A percentile compares a stretch with the other conserved stretches of the same genome.
Conservation (phyloP, 495 filamentous ascomycete species). For the Talaromyces trachyspermus region DNA sequence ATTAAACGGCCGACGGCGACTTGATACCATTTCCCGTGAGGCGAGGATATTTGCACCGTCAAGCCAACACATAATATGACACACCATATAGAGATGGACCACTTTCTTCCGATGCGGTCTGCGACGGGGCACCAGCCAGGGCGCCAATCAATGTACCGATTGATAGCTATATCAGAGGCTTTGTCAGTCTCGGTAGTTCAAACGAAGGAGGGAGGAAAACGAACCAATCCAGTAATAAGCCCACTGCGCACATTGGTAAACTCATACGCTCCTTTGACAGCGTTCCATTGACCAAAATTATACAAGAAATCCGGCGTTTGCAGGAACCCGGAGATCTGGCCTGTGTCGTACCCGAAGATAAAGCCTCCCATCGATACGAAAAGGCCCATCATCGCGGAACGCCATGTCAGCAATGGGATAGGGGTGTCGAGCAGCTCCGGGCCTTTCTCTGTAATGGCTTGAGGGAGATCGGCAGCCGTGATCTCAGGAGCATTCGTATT, state of each 20-base stretch:
- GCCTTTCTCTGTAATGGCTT: slow-evolving; percentile 5
- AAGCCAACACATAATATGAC: slow-evolving; percentile 57
- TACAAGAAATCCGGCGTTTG: slow-evolving; percentile 47
- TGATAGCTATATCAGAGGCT: slow-evolving; percentile 30
- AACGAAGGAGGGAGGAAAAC: slow-evolving; percentile 1
- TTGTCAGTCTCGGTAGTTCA: too few relatives aligned
- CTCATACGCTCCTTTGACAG: slow-evolving; percentile 23
- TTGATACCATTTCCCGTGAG: slow-evolving; percentile 44
- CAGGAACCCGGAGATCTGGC: slow-evolving; percentile 53
- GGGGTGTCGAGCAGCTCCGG: slow-evolving; percentile 25
- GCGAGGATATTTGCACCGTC: slow-evolving; percentile 57
- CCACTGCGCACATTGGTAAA: slow-evolving; percentile 46
- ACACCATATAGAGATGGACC: slow-evolving; percentile 47
- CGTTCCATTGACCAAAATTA: slow-evolving; percentile 32
- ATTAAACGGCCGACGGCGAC: slow-evolving; percentile 49
- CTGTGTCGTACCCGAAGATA: slow-evolving; percentile 46
- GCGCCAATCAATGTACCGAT: slow-evolving; percentile 64
- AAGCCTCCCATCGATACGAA: slow-evolving; percentile 64
- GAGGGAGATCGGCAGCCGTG: background rate
- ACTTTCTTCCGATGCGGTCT: slow-evolving; percentile 44
- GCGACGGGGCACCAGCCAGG: slow-evolving; percentile 48
- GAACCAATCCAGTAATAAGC: slow-evolving; percentile 43
- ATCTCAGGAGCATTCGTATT: background rate
- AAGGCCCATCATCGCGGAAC: slow-evolving; percentile 43
- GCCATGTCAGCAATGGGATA: slow-evolving; percentile 34